Evolutionary conservation across 768 basidiomycete species (phyloP).

Genomic region (Stropharia rugosoannulata): DNA sequence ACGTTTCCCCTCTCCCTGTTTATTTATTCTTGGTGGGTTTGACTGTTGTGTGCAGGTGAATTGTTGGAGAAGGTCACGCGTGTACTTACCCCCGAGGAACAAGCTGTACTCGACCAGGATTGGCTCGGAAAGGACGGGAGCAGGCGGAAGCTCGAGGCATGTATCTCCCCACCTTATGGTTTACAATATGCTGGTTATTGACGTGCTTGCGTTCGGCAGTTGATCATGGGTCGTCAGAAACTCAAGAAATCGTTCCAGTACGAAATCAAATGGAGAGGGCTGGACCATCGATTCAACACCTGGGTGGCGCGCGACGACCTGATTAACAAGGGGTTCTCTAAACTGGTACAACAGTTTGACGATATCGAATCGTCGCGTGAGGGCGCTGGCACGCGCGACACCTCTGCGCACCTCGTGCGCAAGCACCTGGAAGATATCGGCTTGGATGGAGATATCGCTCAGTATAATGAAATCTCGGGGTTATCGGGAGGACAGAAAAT

Average conservation of each 20-base stretch:
- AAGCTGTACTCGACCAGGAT: slow-evolving; percentile 72
- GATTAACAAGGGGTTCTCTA: slow-evolving; percentile 82
- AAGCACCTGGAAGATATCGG: slow-evolving; percentile 96
- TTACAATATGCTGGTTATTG: not conserved
- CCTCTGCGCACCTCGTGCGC: slow-evolving; percentile 74
- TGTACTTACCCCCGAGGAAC: slow-evolving; percentile 86
- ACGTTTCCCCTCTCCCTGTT: slow-evolving; percentile 26
- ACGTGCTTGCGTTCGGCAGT: slow-evolving; percentile 32
- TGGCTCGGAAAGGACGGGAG: slow-evolving; percentile 92
- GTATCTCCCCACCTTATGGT: slow-evolving; percentile 15
- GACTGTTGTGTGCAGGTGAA: slow-evolving; percentile 54
- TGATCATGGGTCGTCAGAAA: slow-evolving; percentile 94
- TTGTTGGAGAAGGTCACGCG: slow-evolving; percentile 90
- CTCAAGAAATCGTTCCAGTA: slow-evolving; percentile 95
- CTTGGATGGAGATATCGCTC: slow-evolving; percentile 95
- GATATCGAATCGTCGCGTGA: slow-evolving; percentile 95
- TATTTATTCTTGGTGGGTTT: slow-evolving; percentile 2
- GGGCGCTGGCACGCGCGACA: slow-evolving; percentile 91
- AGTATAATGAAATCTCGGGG: slow-evolving; percentile 96
- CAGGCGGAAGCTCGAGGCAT: slow-evolving; percentile 86
- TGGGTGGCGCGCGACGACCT: slow-evolving; percentile 91
- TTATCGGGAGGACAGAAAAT: slow-evolving; percentile 98
- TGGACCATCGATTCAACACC: slow-evolving; percentile 86
- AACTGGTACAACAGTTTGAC: slow-evolving; percentile 92
- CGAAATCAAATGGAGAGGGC: slow-evolving; percentile 83